Conservation (phyloP, 2,329 filamentous ascomycete species). For the Ascochyta clinopodiicola region DNA sequence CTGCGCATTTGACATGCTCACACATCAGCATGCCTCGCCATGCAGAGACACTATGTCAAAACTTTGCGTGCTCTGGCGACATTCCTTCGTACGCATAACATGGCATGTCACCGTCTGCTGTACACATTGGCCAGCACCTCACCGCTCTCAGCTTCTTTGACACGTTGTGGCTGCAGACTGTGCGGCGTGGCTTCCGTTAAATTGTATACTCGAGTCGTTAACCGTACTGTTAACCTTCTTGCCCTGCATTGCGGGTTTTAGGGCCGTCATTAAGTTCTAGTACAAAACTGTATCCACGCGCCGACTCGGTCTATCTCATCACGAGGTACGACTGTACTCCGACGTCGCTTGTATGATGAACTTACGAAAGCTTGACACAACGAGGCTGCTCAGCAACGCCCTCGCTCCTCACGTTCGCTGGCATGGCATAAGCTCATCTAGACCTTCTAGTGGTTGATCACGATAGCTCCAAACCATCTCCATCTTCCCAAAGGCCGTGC, state of each 20-base stretch:
- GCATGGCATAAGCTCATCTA: not conserved
- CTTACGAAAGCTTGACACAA: not conserved
- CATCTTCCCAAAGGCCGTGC: not conserved
- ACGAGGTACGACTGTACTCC: not conserved
- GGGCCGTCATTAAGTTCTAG: slow-evolving; percentile 6
- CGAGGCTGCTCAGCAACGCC: not conserved
- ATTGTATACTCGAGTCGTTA: not conserved
- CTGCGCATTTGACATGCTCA: not conserved
- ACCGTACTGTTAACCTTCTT: slow-evolving; percentile 2
- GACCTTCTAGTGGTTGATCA: not conserved
- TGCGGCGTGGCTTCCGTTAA: slow-evolving; percentile 2
- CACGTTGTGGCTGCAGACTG: not conserved
- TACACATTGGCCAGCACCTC: slow-evolving; percentile 12
- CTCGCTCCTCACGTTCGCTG: slow-evolving; percentile 3
- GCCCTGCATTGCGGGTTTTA: slow-evolving; percentile 21
- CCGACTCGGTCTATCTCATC: not conserved
- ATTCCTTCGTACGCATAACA: slow-evolving; percentile 17
- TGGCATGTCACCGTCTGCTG: slow-evolving; percentile 26
- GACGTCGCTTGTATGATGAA: not conserved
- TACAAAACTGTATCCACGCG: not conserved
- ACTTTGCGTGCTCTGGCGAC: slow-evolving; percentile 25
- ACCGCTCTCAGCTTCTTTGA: slow-evolving; percentile 10
- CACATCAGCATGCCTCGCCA: slow-evolving; percentile 26
- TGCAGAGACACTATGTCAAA: slow-evolving; percentile 24
- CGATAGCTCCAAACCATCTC: not conserved